Percentiles rank a stretch among this genome's conserved stretches.
phyloP scores from a whole-genome alignment of 2,329 filamentous ascomycete genomes.

The Boeremia lycopersici region DNA sequence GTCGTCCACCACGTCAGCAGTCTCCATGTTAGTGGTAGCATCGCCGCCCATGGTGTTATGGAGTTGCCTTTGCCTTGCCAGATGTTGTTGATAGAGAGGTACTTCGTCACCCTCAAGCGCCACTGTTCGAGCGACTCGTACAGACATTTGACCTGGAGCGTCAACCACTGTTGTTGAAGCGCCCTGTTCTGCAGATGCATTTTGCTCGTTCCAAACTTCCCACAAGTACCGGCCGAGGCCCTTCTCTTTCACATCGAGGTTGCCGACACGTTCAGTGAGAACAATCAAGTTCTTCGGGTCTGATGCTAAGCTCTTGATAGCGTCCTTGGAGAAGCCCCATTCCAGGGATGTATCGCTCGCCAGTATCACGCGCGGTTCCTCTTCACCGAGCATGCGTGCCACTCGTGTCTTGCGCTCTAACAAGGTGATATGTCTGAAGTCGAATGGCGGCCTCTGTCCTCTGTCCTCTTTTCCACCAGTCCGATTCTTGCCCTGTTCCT shows the following conservation, averaged over 20 bases:
- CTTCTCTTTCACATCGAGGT: conserved; percentile 42
- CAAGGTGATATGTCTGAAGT: conserved; percentile 83
- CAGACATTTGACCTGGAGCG: conserved; percentile 59
- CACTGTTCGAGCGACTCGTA: conserved; percentile 56
- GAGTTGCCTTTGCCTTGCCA: conserved; percentile 84
- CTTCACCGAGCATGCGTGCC: conserved; percentile 66
- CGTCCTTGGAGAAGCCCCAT: conserved; percentile 91
- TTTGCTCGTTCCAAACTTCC: conserved; percentile 56
- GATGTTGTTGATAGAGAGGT: conserved; percentile 85
- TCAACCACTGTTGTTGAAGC: conserved; percentile 64
- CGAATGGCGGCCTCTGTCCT: conserved; percentile 73
- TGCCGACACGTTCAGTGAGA: conserved; percentile 74
- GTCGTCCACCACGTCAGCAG: conserved; percentile 78
- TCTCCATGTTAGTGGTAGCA: conserved; percentile 67
- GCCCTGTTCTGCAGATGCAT: conserved; percentile 30
- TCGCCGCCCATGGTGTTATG: conserved; percentile 79
- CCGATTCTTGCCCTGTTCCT: conserved; percentile 38
- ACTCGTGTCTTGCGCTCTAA: conserved; percentile 83
- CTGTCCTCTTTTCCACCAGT: conserved; percentile 54
- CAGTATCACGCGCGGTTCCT: conserved; percentile 74
- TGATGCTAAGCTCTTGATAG: conserved; percentile 74
- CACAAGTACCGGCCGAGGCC: conserved; percentile 75
- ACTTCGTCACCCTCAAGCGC: conserved; percentile 78
- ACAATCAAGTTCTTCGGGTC: conserved; percentile 84
- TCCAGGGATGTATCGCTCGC: conserved; percentile 89